Evolutionary conservation across 2,329 filamentous ascomycete species (phyloP).

Genomic region (Ceratocystis diversiconidia): DNA sequence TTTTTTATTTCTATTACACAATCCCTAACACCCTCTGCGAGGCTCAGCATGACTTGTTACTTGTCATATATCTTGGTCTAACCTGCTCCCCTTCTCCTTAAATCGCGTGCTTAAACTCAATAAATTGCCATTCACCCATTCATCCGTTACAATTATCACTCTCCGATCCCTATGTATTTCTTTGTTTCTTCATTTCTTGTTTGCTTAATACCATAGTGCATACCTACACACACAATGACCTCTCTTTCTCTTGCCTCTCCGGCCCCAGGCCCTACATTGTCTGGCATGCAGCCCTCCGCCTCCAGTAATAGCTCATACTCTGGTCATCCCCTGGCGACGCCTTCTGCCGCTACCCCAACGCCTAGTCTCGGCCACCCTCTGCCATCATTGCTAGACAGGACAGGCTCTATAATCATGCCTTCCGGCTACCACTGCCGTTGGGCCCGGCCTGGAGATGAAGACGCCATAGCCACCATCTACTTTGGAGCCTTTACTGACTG

Average conservation of each 20-base stretch:
- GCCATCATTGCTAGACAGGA: background rate
- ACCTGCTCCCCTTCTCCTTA: too few relatives aligned
- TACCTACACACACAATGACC: background rate
- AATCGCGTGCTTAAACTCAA: too few relatives aligned
- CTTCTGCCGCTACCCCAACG: background rate
- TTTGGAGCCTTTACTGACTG: slow-evolving; percentile 14
- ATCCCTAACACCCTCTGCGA: too few relatives aligned
- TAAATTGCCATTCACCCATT: too few relatives aligned
- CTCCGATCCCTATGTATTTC: too few relatives aligned
- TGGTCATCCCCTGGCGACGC: background rate
- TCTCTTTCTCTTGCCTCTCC: background rate
- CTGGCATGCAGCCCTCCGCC: background rate
- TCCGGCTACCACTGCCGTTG: slow-evolving; percentile 13
- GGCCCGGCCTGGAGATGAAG: slow-evolving; percentile 8
- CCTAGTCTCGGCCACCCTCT: background rate
- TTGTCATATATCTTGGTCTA: too few relatives aligned
- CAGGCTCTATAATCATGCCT: background rate
- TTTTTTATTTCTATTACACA: too few relatives aligned
- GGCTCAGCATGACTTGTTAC: too few relatives aligned
- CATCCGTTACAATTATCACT: too few relatives aligned
- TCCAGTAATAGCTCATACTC: background rate
- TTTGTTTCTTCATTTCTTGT: too few relatives aligned
- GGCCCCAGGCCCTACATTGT: background rate
- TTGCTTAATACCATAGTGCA: too few relatives aligned
- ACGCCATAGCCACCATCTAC: slow-evolving; percentile 15